phyloP scores from a whole-genome alignment of 805 yeast genomes.

The Lipomyces lipofer region DNA sequence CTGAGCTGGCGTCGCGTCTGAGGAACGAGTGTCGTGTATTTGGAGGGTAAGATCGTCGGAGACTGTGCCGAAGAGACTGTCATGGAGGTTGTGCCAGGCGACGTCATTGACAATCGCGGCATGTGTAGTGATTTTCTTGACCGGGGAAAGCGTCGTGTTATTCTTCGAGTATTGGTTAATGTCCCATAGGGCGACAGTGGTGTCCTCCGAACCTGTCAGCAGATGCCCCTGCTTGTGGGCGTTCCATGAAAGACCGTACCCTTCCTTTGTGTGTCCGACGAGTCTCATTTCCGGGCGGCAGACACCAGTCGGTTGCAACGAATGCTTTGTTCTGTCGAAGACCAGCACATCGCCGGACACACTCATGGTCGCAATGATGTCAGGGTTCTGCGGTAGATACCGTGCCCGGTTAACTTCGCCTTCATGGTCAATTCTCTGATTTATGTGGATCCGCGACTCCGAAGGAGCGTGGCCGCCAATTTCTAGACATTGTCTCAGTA shows the following conservation, averaged over 20 bases:
- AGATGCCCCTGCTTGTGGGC: constrained; percentile 46
- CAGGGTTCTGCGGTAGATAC: constrained; percentile 50
- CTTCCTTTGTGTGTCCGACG: constrained; percentile 62
- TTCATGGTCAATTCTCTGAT: constrained; percentile 58
- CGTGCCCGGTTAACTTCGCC: constrained; percentile 68
- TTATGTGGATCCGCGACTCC: constrained; percentile 46
- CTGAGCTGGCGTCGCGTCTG: constrained; percentile 41
- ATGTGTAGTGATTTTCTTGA: constrained; percentile 53
- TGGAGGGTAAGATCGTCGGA: constrained; percentile 66
- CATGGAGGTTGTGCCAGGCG: constrained; percentile 52
- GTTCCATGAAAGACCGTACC: constrained; percentile 73
- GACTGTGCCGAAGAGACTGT: constrained; percentile 62
- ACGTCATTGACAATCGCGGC: constrained; percentile 65
- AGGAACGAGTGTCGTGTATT: constrained; percentile 58
- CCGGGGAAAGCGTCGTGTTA: constrained; percentile 43
- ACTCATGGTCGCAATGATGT: constrained; percentile 56
- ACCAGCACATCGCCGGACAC: constrained; percentile 41
- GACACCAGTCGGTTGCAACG: constrained; percentile 46
- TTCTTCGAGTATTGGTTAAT: constrained; percentile 37
- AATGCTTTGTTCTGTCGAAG: constrained; percentile 69
- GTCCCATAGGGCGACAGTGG: constrained; percentile 73
- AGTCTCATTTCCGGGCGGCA: constrained; percentile 56
- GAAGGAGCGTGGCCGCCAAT: constrained; percentile 39
- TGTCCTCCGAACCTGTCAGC: constrained; percentile 66
- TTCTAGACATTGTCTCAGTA: constrained; percentile 28